A percentile compares a stretch with the other conserved stretches of the same genome.
Evolutionary conservation across 2,329 filamentous ascomycete species (phyloP).

Genomic region (Sporothrix sp.): DNA sequence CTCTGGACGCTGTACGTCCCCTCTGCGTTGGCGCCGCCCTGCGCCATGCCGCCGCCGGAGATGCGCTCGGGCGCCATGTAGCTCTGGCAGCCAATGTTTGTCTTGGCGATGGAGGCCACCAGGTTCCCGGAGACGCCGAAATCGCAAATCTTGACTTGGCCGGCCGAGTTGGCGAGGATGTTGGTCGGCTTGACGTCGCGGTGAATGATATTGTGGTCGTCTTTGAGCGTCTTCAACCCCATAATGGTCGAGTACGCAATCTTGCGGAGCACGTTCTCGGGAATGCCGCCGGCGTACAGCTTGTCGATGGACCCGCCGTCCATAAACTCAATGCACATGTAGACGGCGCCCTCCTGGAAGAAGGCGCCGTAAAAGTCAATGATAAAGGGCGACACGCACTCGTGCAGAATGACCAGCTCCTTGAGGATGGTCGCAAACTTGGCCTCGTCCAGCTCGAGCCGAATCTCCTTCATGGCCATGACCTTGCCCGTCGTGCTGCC

Average conservation of each 20-base stretch:
- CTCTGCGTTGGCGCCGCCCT: conserved; percentile 56
- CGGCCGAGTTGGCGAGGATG: conserved; percentile 79
- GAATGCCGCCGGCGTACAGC: conserved; percentile 80
- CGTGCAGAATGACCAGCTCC: conserved; percentile 91
- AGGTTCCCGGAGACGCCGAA: conserved; percentile 96
- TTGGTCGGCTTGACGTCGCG: conserved; percentile 99
- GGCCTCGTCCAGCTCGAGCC: conserved; percentile 87
- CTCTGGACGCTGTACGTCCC: conserved; percentile 97
- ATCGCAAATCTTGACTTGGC: conserved; percentile 96
- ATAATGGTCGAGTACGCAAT: conserved; percentile 84
- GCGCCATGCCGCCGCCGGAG: conserved; percentile 70
- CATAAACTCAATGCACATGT: conserved; percentile 99
- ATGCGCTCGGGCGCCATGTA: conserved; percentile 99
- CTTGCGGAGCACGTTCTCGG: conserved; percentile 78
- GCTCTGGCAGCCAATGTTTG: conserved; percentile 97
- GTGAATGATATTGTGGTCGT: conserved; percentile 98
- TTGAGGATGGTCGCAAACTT: conserved; percentile 97
- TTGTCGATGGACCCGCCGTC: conserved; percentile 97
- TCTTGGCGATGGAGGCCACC: conserved; percentile 94
- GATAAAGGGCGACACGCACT: conserved; percentile 90
- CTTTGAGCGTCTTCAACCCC: conserved; percentile 87
- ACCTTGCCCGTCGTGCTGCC: conserved; percentile 58
- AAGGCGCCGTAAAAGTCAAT: conserved; percentile 99
- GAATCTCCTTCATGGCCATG: conserved; percentile 99
- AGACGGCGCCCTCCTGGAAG: conserved; percentile 96